Evolutionary conservation across 495 filamentous ascomycete species (phyloP), one percentile per base, ranked within the genome.

Genomic region (Aspergillus olivimuriae): DNA sequence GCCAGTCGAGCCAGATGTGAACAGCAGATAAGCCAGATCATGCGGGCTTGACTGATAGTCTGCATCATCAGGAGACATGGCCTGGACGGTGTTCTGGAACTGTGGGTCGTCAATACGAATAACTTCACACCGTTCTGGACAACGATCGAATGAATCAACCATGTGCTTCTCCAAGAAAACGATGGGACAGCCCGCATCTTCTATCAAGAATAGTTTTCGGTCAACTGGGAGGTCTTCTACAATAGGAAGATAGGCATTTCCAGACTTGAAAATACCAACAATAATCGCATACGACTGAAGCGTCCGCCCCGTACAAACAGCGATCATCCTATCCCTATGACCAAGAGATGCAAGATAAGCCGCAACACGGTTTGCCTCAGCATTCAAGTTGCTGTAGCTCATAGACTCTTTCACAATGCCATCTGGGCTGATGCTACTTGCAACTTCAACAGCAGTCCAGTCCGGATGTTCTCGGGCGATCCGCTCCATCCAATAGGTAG

Each of bases 1-100:
- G 21, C 92, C 92, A 1, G 92, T 98, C 0, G 91, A 96, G 2
- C 92, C 92, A 18, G 92, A 97, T 0, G 92, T 98, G 62, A 96
- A 98, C 35, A 98, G 79, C 39, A 96, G 73, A 75, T 97, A 98
- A 16, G 94, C 80, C 15, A 89, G 87, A 55, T 98, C 92, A 61
- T 95, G 88, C 0, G 92, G 82, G 63, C 75, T 81, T 20, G 56
- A 53, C n/a, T 20, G 32, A 43, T 58, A 53, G 9, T 49, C 34
- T 11, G 32, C 21, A 17, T 64, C 57, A 2, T 51, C 41, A 1
- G 54, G 21, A 11, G 54, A 44, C 31, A 51, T 56, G n/a, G 42
- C 18, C 9, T 55, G 46, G 6, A 59, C 26, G 2, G 45, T 44
- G 6, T 54, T 37, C n/a, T 53, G 51, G 12, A 65, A 53, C 11